Evolutionary conservation across 805 yeast genomes (phyloP).

Genomic region (Lachancea meyersii): DNA sequence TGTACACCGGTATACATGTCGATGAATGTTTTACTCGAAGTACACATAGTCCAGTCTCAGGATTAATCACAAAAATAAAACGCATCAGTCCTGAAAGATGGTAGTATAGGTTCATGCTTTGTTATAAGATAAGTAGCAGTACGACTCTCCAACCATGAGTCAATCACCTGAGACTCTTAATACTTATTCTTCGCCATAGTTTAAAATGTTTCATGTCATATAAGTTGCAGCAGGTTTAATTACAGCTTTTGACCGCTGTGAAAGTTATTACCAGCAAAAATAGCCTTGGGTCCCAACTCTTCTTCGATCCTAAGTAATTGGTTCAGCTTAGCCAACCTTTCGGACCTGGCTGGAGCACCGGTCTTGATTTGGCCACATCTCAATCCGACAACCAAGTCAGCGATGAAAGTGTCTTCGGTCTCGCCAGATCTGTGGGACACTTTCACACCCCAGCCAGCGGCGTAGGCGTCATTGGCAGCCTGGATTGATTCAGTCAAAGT

Average conservation of each 20-base stretch:
- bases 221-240: too few relatives aligned
- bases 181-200: too few relatives aligned
- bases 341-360: conserved; percentile 99
- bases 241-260: conserved; percentile 45
- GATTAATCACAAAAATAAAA: too few relatives aligned
- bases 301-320: conserved; percentile 98
- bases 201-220: too few relatives aligned
- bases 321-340: conserved; percentile 98
- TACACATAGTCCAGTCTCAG: too few relatives aligned
- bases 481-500: conserved; percentile 90
- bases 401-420: conserved; percentile 97
- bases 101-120: too few relatives aligned
- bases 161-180: too few relatives aligned
- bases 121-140: too few relatives aligned
- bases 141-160: too few relatives aligned
- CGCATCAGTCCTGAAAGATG: too few relatives aligned
- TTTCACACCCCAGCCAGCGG: conserved; percentile 99
- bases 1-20: too few relatives aligned
- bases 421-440: conserved; percentile 99
- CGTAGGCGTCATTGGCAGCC: conserved; percentile 92
- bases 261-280: conserved; percentile 92
- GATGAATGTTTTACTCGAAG: too few relatives aligned
- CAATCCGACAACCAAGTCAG: conserved; percentile 95
- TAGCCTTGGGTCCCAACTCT: conserved; percentile 95
- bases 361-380: conserved; percentile 99